phyloP scores from a whole-genome alignment of 345 rosid species.

The Bruguiera parviflora region DNA sequence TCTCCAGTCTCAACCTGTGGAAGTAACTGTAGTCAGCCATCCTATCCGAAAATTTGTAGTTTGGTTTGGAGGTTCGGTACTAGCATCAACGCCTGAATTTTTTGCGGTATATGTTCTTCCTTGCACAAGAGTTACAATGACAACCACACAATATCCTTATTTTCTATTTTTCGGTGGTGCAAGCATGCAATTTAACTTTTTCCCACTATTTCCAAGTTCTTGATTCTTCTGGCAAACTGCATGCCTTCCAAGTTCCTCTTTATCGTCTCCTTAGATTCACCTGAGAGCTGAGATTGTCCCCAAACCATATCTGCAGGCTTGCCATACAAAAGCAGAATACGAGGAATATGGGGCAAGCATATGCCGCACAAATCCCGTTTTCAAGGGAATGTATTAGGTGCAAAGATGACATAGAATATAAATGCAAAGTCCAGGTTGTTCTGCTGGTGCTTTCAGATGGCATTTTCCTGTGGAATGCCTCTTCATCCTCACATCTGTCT shows the following conservation, averaged over 20 bases:
- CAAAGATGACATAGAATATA: slow-evolving; percentile 9
- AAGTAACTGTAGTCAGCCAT: slow-evolving; percentile 93
- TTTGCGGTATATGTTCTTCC: slow-evolving; percentile 51
- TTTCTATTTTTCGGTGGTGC: slow-evolving; percentile 2
- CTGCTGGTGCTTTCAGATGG: not conserved
- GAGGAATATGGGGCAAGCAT: slow-evolving; percentile 98
- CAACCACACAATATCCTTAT: not conserved
- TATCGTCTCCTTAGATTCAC: not conserved
- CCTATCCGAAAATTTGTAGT: slow-evolving; percentile 95
- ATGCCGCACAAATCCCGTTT: slow-evolving; percentile 97
- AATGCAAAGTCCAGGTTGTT: not conserved
- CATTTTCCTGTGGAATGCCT: slow-evolving; percentile 2
- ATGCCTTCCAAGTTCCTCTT: not conserved
- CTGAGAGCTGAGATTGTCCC: too few relatives aligned
- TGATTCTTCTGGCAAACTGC: not conserved
- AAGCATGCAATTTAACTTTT: not conserved
- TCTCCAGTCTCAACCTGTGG: slow-evolving; percentile 78
- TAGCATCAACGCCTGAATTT: slow-evolving; percentile 97
- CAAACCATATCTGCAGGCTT: slow-evolving; percentile 49
- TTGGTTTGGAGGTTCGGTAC: slow-evolving; percentile 99
- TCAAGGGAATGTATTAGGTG: slow-evolving; percentile 94
- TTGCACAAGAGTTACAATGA: not conserved
- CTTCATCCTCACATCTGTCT: not conserved
- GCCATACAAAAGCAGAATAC: slow-evolving; percentile 96
- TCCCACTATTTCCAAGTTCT: slow-evolving; percentile 2